Conservation (phyloP, 73 alveolate species). For the Symbiodinium natans region DNA sequence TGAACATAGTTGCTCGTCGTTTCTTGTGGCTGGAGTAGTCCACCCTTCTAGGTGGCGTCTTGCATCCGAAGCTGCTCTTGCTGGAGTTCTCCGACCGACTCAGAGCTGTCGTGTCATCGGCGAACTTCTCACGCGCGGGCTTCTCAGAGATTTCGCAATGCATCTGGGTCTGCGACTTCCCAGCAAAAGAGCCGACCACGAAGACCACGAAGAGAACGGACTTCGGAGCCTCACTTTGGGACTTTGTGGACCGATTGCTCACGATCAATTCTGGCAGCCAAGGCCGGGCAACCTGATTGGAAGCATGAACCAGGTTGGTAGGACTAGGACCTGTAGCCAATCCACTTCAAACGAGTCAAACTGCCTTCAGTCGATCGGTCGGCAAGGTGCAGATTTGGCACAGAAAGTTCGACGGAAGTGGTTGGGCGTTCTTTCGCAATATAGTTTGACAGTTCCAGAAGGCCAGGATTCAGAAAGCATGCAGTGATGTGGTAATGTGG, state of each 20-base stretch:
- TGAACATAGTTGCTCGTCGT: no score
- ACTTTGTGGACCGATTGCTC: constrained; percentile 6
- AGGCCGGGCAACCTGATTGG: background rate
- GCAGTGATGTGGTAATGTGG: no score
- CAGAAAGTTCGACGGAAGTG: background rate
- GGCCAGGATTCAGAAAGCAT: background rate
- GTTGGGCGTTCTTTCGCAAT: background rate
- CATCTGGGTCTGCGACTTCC: background rate
- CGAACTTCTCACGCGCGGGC: background rate
- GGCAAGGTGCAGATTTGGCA: background rate
- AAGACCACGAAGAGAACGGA: background rate
- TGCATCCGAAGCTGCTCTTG: constrained; percentile 1
- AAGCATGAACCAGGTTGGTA: no score
- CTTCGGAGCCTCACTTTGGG: background rate
- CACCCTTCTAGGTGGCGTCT: background rate
- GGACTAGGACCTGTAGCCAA: no score
- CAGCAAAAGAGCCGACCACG: background rate
- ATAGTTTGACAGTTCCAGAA: background rate
- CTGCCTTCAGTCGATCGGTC: no score
- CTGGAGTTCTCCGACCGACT: background rate
- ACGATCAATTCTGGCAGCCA: background rate
- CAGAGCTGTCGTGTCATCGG: background rate
- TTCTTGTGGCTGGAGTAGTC: no score
- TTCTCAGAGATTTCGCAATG: constrained; percentile 9
- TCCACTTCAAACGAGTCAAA: background rate